Conservation (phyloP, 1,284 basidiomycete species). For the Ustilago loliicola region DNA sequence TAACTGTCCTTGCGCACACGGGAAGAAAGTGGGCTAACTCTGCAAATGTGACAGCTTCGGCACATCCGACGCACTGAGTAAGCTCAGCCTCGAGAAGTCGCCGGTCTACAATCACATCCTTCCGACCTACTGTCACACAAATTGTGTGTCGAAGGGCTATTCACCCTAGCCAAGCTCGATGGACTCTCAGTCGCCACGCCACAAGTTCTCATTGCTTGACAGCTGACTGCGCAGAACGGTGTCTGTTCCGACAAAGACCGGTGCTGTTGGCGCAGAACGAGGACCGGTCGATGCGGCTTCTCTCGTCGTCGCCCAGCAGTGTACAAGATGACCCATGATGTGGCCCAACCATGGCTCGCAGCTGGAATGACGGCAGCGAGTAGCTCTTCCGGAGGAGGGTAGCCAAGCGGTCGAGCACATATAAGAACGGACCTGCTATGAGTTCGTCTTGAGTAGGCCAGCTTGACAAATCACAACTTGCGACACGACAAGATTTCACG, state of each 20-base stretch:
- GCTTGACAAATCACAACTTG: not conserved
- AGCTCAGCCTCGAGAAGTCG: not conserved
- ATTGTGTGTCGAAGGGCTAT: not conserved
- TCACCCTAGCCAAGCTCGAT: not conserved
- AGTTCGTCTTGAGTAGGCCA: not conserved
- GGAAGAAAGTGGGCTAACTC: not conserved
- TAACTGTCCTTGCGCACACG: conserved; percentile 7
- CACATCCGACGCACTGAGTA: not conserved
- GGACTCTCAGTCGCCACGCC: not conserved
- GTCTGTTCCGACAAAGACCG: conserved; percentile 1
- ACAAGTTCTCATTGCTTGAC: no score
- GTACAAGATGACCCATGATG: no score
- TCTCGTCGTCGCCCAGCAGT: no score
- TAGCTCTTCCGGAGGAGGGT: not conserved
- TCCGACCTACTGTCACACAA: not conserved
- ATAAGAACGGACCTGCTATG: not conserved
- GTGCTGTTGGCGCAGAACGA: not conserved
- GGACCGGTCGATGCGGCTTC: not conserved
- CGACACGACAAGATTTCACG: not conserved
- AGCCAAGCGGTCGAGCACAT: not conserved
- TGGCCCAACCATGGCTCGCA: no score
- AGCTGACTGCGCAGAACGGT: not conserved
- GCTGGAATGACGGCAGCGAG: no score
- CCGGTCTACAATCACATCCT: not conserved
- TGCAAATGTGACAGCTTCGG: not conserved